phyloP scores from a whole-genome alignment of 176 grass and related monocot genomes.

The Bonia amplexicaulis region DNA sequence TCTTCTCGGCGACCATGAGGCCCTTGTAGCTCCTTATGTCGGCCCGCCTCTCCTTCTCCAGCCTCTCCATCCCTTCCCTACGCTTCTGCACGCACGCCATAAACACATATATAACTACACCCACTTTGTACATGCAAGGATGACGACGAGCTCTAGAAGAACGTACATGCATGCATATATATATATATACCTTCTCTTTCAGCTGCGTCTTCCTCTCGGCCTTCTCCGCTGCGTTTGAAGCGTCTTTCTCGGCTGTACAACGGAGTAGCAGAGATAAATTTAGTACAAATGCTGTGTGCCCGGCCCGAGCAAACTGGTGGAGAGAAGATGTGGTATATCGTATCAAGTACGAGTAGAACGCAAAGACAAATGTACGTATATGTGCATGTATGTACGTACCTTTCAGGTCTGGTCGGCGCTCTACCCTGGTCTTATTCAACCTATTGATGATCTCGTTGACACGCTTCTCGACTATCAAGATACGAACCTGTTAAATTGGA shows the following conservation, averaged over 20 bases:
- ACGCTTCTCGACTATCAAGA: slow-evolving; percentile 77
- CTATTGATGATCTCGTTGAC: slow-evolving; percentile 91
- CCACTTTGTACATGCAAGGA: neutral
- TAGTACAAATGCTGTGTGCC: neutral
- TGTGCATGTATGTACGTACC: slow-evolving; percentile 18
- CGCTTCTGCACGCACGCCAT: slow-evolving; percentile 43
- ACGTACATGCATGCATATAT: too few species aligned
- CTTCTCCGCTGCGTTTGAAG: slow-evolving; percentile 68
- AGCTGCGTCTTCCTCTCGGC: slow-evolving; percentile 71
- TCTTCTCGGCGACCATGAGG: slow-evolving; percentile 92
- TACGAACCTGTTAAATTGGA: slow-evolving; percentile 45
- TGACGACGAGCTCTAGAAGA: neutral
- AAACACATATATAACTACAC: neutral
- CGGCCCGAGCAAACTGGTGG: neutral
- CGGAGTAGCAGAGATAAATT: neutral
- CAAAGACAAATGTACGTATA: neutral
- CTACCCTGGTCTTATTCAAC: slow-evolving; percentile 93
- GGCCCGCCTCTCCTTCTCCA: slow-evolving; percentile 70
- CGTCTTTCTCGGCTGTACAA: slow-evolving; percentile 70
- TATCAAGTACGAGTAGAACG: neutral
- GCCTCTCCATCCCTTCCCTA: slow-evolving; percentile 61
- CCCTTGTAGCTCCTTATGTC: slow-evolving; percentile 89
- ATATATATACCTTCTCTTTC: slow-evolving; percentile 57
- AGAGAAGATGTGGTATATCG: neutral
- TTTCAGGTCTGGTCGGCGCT: slow-evolving; percentile 77